phyloP scores from a whole-genome alignment of 2,329 filamentous ascomycete species.

The Xylaria sp. region DNA sequence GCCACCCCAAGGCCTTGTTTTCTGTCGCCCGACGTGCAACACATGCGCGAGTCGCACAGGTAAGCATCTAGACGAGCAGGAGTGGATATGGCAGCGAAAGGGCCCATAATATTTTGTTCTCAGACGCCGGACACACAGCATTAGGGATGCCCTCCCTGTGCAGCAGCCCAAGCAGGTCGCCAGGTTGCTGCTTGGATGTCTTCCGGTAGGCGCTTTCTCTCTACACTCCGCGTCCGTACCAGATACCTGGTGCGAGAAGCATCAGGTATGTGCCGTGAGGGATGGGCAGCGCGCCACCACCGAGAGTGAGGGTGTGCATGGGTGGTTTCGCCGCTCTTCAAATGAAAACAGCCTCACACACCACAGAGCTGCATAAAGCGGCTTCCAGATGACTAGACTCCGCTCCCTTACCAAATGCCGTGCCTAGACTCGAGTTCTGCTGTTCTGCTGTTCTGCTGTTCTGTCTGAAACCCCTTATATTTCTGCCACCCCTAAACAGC shows the following conservation, averaged over 20 bases:
- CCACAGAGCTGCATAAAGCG: constrained; percentile 12
- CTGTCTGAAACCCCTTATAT: neutral
- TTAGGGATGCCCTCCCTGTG: constrained; percentile 8
- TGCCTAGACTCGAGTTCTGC: constrained; percentile 3
- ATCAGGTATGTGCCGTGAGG: neutral
- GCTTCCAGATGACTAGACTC: constrained; percentile 1
- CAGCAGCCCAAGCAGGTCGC: constrained; percentile 27
- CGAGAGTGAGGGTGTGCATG: constrained; percentile 10
- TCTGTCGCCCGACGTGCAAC: neutral
- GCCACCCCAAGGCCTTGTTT: neutral
- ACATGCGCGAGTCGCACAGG: constrained; percentile 14
- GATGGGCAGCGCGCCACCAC: constrained; percentile 10
- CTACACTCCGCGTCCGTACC: constrained; percentile 10
- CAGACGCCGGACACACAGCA: constrained; percentile 11
- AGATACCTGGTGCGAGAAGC: constrained; percentile 3
- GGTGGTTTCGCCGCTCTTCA: constrained; percentile 11
- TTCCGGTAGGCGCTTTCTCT: constrained; percentile 3
- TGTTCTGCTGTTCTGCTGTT: neutral
- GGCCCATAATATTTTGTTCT: constrained; percentile 6
- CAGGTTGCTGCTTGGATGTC: constrained; percentile 11
- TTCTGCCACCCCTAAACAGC: neutral
- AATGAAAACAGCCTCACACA: constrained; percentile 24
- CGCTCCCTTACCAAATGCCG: neutral
- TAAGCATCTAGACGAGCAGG: constrained; percentile 18
- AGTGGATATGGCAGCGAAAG: constrained; percentile 21